Base-by-base conservation (phyloP, 805 yeast genomes). In the Candida silvatica region DNA sequence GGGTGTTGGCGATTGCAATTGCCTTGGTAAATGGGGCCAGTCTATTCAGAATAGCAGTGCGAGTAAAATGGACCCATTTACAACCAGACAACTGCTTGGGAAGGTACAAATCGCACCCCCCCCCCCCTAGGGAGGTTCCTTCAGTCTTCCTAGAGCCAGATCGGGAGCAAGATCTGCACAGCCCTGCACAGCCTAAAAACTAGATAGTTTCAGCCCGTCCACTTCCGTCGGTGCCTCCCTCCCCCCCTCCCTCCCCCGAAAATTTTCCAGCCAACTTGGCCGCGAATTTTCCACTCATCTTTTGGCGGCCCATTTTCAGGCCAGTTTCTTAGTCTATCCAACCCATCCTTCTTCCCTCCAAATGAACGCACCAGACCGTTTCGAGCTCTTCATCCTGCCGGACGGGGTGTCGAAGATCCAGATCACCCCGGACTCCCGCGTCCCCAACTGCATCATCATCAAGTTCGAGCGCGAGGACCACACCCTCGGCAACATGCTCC, bases 301-400 rank as follows among this genome's bases (percentile, higher is more conserved):
- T 23, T 12, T 23, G 11, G 11, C 25, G 9, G 11, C 25, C 25
- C 25, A 23, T 23, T 12, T 23, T 12, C 25, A 9, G 9, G 11
- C 25, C 25, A 9, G 12, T 23, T 12, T 23, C 25, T n/a, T n/a
- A n/a, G n/a, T n/a, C n/a, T n/a, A n/a, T n/a, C n/a, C n/a, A n/a
- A n/a, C n/a, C n/a, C n/a, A n/a, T n/a, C n/a, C 11, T 23, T 23
- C 9, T 23, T 9, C 29, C 11, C 16, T 26, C 29, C 51, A 31
- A 38, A 90, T 92, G 98, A 92, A 92, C 65, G 97, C 97, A 52
- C 99, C 99, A 61, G 98, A 92, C 66, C 80, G 98, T 71, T 92
- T 90, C 58, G 99, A 92, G 68, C 75, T 92, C 27, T 92, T 92
- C 57, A 75, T 92, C 48, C 70, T 92, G 49, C 97, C 97, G n/a